Evolutionary conservation across 768 basidiomycete species (phyloP).

Genomic region (Collybia nuda): DNA sequence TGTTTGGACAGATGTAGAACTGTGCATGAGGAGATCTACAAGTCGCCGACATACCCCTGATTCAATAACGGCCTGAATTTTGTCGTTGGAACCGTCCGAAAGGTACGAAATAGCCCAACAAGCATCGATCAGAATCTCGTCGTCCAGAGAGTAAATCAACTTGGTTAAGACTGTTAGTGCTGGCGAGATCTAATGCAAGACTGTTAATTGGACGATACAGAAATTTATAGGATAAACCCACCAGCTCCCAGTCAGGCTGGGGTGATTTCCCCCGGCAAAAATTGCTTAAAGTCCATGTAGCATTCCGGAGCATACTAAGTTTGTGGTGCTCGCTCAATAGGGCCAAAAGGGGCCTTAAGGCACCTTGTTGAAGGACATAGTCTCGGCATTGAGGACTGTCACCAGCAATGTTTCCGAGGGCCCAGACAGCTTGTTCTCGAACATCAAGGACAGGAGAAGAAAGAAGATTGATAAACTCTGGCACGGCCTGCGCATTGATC

Average conservation of each 20-base stretch:
- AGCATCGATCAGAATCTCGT: slow-evolving; percentile 98
- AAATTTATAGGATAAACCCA: slow-evolving; percentile 35
- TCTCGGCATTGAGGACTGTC: slow-evolving; percentile 98
- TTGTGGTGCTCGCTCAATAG: slow-evolving; percentile 96
- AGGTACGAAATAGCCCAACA: slow-evolving; percentile 99
- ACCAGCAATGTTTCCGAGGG: slow-evolving; percentile 97
- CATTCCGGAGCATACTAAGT: slow-evolving; percentile 96
- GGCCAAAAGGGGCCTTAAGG: slow-evolving; percentile 86
- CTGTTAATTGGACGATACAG: slow-evolving; percentile 7
- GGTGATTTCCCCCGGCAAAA: slow-evolving; percentile 98
- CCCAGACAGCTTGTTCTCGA: slow-evolving; percentile 99
- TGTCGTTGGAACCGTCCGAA: slow-evolving; percentile 98
- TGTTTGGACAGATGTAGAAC: slow-evolving; percentile 94
- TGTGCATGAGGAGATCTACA: slow-evolving; percentile 95
- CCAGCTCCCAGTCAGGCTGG: slow-evolving; percentile 97
- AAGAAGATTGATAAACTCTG: slow-evolving; percentile 94
- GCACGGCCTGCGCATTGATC: slow-evolving; percentile 91
- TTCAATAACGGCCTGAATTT: slow-evolving; percentile 99
- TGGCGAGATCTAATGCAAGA: slow-evolving; percentile 79
- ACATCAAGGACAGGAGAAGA: slow-evolving; percentile 96
- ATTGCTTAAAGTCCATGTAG: slow-evolving; percentile 99
- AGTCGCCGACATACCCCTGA: slow-evolving; percentile 96
- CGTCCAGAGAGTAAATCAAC: slow-evolving; percentile 97
- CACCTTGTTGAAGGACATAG: slow-evolving; percentile 92
- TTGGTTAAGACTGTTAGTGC: slow-evolving; percentile 97